Conservation (phyloP, 2,329 filamentous ascomycete species). For the Lachnellula hyalina region DNA sequence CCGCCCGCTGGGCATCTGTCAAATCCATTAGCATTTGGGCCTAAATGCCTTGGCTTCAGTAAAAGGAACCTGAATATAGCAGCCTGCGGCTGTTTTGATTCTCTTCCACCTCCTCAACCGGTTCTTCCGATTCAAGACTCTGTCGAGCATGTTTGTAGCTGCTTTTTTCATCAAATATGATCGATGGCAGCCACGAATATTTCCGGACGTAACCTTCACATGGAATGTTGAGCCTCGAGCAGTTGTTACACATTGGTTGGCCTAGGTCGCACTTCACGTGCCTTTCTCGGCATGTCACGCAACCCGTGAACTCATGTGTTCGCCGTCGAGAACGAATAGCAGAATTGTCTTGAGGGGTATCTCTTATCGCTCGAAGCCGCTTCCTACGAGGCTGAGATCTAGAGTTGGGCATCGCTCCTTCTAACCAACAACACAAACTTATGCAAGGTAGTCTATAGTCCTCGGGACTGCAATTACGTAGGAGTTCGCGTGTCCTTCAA, state of each 20-base stretch:
- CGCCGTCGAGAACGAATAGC: slow-evolving; percentile 5
- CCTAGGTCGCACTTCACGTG: slow-evolving; percentile 17
- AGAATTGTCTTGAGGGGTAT: no score
- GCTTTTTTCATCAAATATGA: neutral
- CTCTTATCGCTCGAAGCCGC: no score
- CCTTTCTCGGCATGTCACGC: slow-evolving; percentile 11
- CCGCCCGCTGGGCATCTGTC: slow-evolving; percentile 7
- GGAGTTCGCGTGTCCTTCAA: no score
- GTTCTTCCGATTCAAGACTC: neutral
- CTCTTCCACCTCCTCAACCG: slow-evolving; percentile 6
- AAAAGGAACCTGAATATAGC: slow-evolving; percentile 3
- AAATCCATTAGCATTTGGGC: neutral
- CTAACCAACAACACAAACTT: no score
- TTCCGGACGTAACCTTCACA: slow-evolving; percentile 14
- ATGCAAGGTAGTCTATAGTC: no score
- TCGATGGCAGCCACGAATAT: slow-evolving; percentile 12
- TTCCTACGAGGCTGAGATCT: no score
- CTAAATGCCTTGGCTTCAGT: neutral
- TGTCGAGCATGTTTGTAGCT: neutral
- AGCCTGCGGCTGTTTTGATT: neutral
- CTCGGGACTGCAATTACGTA: no score
- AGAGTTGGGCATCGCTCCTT: no score
- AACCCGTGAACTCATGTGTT: slow-evolving; percentile 16
- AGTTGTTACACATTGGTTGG: slow-evolving; percentile 10
- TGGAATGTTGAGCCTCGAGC: slow-evolving; percentile 6